Base-by-base conservation (phyloP, 768 basidiomycete genomes). In the Termitomyces titanicus region DNA sequence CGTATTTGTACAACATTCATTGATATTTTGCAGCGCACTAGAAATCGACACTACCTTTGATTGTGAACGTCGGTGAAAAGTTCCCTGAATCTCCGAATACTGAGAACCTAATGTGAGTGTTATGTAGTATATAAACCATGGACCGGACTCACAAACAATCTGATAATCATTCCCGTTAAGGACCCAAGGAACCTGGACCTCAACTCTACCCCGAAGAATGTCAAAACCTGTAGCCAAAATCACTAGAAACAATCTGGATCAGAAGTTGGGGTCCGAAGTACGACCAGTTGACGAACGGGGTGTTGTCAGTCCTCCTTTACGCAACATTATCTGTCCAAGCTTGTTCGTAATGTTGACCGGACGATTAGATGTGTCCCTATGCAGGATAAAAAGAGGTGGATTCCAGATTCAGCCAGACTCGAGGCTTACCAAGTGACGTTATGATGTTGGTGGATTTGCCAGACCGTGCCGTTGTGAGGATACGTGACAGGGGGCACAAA, bases 41-140 rank as follows among this genome's bases (percentile, higher is more conserved):
- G 12, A 25, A 2, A 9, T 53, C 43, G 9, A 45, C 13, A 6
- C 33, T 44, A 18, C 52, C 43, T 44, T 31, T 44, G 13, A 53
- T 46, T 0, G 52, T 53, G 27, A 53, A 53, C 6, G 24, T 25
- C 33, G 66, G 65, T 2, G 71, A 72, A 38, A 67, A 67, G 58
- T 81, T 72, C 17, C 79, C 79, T 43, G 78, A 80, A 64, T 80
- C 80, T 12, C 79, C 79, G 38, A 81, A 72, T 47, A 82, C 80
- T 81, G 49, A n/a, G 50, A 15, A 38, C 11, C 43, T 20, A 17
- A 33, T 11, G 43, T 34, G 3, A 35, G 29, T 12, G 13, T 17
- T 1, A 45, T 15, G 7, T 17, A 5, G 7, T 17, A 5, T n/a
- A 24, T 43, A 17, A 7, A 3, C 24, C 7, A 37, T 44, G 13